Evolutionary conservation across 495 filamentous ascomycete species (phyloP).

Genomic region (Penicillium parvum): DNA sequence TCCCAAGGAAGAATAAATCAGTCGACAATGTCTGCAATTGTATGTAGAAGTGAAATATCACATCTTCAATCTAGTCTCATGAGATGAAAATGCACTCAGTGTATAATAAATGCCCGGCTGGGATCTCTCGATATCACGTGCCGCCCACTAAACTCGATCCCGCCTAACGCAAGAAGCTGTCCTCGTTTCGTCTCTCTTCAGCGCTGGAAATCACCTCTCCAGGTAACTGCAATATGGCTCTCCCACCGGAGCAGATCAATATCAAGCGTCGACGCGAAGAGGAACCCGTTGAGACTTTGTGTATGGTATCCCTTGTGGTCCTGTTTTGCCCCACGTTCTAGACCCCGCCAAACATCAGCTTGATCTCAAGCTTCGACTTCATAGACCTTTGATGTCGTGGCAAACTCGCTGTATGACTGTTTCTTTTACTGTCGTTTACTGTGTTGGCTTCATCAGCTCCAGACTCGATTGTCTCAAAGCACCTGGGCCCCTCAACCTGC

Average conservation of each 20-base stretch:
- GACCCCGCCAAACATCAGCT: conserved; percentile 7
- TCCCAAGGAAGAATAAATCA: conserved; percentile 18
- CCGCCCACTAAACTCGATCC: conserved; percentile 9
- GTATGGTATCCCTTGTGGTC: conserved; percentile 31
- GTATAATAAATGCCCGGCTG: background rate
- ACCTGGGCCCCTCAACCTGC: no score
- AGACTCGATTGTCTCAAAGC: no score
- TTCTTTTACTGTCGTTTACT: background rate
- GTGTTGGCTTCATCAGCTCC: background rate
- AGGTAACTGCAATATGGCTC: conserved; percentile 26
- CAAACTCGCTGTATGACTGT: background rate
- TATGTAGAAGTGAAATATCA: background rate
- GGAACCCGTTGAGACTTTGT: conserved; percentile 52
- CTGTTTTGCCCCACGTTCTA: conserved; percentile 21
- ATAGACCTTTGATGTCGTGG: background rate
- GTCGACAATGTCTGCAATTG: conserved; percentile 10
- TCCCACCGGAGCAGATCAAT: conserved; percentile 51
- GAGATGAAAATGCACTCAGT: no score
- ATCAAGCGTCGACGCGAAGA: conserved; percentile 56
- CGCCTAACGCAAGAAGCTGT: background rate
- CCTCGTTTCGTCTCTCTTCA: background rate
- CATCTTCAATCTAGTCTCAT: no score
- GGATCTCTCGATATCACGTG: conserved; percentile 5
- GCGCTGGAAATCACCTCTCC: background rate
- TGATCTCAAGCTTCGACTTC: background rate